Conservation (phyloP, 352 stramenopile species). For the Phytophthora pini region DNA sequence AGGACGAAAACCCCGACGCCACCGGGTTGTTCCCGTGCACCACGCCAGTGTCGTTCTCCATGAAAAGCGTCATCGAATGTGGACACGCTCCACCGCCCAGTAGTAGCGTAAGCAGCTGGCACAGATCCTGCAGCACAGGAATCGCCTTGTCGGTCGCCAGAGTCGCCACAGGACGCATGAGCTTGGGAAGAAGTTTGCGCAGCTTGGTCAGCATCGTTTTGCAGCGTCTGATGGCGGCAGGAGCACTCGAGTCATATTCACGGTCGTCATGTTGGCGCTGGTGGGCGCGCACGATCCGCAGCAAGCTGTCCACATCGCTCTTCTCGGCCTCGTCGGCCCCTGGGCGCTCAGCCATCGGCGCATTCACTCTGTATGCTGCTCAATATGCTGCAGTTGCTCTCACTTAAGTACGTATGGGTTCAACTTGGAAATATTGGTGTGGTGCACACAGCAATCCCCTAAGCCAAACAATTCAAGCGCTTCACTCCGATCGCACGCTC, state of each 20-base stretch:
- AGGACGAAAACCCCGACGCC: slow-evolving; percentile 42
- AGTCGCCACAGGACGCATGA: slow-evolving; percentile 60
- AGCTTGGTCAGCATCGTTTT: slow-evolving; percentile 77
- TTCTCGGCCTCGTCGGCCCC: slow-evolving; percentile 41
- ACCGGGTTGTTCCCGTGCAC: not conserved
- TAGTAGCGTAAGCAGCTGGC: slow-evolving; percentile 58
- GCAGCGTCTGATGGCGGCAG: slow-evolving; percentile 54
- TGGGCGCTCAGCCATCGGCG: slow-evolving; percentile 14
- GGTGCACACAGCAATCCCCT: slow-evolving; percentile 12
- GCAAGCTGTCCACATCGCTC: slow-evolving; percentile 58
- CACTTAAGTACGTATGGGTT: slow-evolving; percentile 9
- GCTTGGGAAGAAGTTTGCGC: slow-evolving; percentile 69
- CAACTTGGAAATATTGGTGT: not conserved
- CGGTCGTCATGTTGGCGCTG: slow-evolving; percentile 55
- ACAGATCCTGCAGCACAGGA: slow-evolving; percentile 58
- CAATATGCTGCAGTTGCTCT: not conserved
- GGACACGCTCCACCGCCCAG: slow-evolving; percentile 56
- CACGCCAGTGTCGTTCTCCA: slow-evolving; percentile 33
- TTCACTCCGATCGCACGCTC: slow-evolving; percentile 22
- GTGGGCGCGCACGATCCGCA: slow-evolving; percentile 52
- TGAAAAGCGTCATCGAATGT: slow-evolving; percentile 67
- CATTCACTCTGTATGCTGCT: slow-evolving; percentile 6
- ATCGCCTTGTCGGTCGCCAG: slow-evolving; percentile 40
- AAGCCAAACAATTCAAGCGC: slow-evolving; percentile 24
- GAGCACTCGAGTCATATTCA: slow-evolving; percentile 42